Evolutionary conservation across 2,329 filamentous ascomycete species (phyloP).

Genomic region (Thelonectria rubi): DNA sequence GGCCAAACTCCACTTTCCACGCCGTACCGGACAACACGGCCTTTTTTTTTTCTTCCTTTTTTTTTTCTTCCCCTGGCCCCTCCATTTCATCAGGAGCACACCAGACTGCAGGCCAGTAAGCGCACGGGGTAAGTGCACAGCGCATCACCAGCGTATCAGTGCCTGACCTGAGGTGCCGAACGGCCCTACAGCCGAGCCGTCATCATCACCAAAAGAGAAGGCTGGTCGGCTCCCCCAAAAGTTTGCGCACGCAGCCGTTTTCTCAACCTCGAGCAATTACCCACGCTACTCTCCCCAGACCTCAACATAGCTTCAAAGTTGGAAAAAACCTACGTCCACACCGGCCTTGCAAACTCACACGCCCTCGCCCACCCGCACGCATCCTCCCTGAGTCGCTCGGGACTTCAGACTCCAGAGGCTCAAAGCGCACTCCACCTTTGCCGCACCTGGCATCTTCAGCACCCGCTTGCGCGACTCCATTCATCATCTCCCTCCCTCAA

Average conservation of each 20-base stretch:
- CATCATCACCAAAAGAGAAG: not conserved
- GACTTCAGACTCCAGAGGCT: constrained; percentile 38
- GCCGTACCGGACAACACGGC: constrained; percentile 31
- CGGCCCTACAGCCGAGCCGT: not conserved
- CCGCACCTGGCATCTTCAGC: constrained; percentile 29
- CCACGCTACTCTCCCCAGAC: no score
- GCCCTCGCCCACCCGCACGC: constrained; percentile 28
- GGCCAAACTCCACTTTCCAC: constrained; percentile 36
- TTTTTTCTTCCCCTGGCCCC: no score
- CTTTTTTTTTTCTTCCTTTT: not conserved
- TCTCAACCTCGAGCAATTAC: constrained; percentile 7
- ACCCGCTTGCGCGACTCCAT: constrained; percentile 37
- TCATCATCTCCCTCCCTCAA: constrained; percentile 38
- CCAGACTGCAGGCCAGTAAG: constrained; percentile 1
- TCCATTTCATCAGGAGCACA: constrained; percentile 13
- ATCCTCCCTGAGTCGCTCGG: constrained; percentile 8
- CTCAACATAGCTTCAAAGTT: no score
- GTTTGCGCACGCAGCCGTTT: no score
- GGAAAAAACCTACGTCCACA: not conserved
- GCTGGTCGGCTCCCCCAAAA: not conserved
- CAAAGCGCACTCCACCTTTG: constrained; percentile 30
- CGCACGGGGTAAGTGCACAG: constrained; percentile 13
- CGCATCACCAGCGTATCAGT: constrained; percentile 10
- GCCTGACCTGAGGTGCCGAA: no score
- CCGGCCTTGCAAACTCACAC: not conserved